A percentile compares a stretch with the other conserved stretches of the same genome.
phyloP scores from a whole-genome alignment of 345 rosid genomes.

The Salix koriyanagi region DNA sequence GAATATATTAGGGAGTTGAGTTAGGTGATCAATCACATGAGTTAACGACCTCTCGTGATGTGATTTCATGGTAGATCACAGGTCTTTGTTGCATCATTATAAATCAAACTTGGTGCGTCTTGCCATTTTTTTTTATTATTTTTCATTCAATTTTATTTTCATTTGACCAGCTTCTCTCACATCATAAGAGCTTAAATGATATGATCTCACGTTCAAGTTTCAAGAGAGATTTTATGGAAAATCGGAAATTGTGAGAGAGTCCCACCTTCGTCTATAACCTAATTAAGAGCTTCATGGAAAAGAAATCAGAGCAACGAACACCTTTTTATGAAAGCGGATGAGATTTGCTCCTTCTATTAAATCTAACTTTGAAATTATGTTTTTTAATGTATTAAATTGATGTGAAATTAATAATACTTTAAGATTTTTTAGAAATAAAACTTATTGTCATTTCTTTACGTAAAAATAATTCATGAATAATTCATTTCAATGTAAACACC shows the following conservation, averaged over 20 bases:
- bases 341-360: not conserved
- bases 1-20: not conserved
- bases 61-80: not conserved
- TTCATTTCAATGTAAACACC: too few species aligned
- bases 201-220: not conserved
- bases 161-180: not conserved
- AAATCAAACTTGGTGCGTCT: not conserved
- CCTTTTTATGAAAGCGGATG: not conserved
- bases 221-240: not conserved
- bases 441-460: too few species aligned
- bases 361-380: not conserved
- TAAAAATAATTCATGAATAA: too few species aligned
- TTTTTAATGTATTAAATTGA: too few species aligned
- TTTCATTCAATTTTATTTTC: not conserved
- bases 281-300: not conserved
- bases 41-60: not conserved
- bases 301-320: not conserved
- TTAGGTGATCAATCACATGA: conserved; percentile 7
- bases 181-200: not conserved
- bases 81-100: not conserved
- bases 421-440: too few species aligned
- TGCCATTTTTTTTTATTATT: too few species aligned
- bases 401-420: too few species aligned
- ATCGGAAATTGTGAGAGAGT: not conserved
- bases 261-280: not conserved